These are phyloP conservation scores for Skeletonema grethae DNA, from an alignment of 108 stramenopile species.

Conservation along the genomic window DNA sequence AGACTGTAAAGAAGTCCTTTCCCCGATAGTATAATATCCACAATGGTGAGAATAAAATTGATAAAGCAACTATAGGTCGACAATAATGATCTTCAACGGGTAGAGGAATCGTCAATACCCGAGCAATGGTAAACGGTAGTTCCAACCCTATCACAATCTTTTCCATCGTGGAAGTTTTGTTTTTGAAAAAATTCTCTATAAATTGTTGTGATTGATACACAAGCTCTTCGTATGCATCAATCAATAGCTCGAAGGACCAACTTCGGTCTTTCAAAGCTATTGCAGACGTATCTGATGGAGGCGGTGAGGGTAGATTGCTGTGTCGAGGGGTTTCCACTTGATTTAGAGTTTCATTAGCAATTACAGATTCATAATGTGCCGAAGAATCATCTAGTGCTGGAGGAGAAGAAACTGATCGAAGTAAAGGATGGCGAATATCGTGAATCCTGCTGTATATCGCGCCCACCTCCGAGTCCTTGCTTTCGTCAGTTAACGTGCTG, in stretches of 20 bases:
- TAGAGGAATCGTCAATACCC: constrained; percentile 43
- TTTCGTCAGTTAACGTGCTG: constrained; percentile 3
- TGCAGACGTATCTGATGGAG: neutral
- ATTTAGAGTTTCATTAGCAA: neutral
- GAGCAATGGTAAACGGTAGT: constrained; percentile 30
- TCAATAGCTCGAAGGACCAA: constrained; percentile 13
- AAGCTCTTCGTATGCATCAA: constrained; percentile 32
- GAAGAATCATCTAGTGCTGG: neutral
- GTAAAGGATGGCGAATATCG: constrained; percentile 15
- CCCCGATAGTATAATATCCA: constrained; percentile 39
- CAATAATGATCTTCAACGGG: constrained; percentile 50
- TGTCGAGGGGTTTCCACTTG: neutral
- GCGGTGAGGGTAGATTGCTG: neutral
- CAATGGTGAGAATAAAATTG: constrained; percentile 32
- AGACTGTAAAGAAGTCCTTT: constrained; percentile 35
- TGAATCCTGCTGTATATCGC: constrained; percentile 7
- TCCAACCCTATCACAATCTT: constrained; percentile 27
- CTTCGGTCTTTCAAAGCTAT: neutral
- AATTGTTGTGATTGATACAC: constrained; percentile 15
- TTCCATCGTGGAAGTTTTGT: constrained; percentile 27
- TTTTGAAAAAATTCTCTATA: constrained; percentile 7
- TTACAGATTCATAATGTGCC: neutral
- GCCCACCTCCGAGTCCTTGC: constrained; percentile 21
- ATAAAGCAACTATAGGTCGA: constrained; percentile 41
- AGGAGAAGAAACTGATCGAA: constrained; percentile 15